Percentiles rank a stretch among this genome's conserved stretches.
phyloP scores from a whole-genome alignment of 2,329 filamentous ascomycete genomes.

The Nannizzia gypsea region DNA sequence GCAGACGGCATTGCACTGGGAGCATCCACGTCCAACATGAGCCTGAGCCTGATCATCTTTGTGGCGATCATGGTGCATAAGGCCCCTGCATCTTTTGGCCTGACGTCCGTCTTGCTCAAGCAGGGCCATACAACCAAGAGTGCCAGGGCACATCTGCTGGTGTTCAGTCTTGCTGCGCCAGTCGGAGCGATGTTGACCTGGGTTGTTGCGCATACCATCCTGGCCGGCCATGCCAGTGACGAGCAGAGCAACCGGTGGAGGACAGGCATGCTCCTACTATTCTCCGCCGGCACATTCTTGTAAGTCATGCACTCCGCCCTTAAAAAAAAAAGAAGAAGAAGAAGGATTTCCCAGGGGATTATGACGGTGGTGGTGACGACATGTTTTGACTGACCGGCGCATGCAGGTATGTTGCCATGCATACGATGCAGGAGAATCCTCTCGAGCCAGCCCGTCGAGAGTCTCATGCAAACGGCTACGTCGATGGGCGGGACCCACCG shows the following conservation, averaged over 20 bases:
- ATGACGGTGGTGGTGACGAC: too few species aligned
- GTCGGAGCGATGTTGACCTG: constrained; percentile 76
- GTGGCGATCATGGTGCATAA: constrained; percentile 96
- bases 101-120: constrained; percentile 81
- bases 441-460: constrained; percentile 23
- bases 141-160: constrained; percentile 69
- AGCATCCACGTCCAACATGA: constrained; percentile 68
- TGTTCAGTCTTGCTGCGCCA: constrained; percentile 87
- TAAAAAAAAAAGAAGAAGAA: too few species aligned
- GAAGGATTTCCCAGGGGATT: too few species aligned
- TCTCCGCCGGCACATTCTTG: constrained; percentile 91
- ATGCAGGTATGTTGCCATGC: constrained; percentile 86
- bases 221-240: constrained; percentile 38
- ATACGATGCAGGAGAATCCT: constrained; percentile 78
- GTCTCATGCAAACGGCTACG: constrained; percentile 31
- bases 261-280: constrained; percentile 86
- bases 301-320: constrained; percentile 37
- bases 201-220: constrained; percentile 61
- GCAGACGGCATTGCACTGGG: constrained; percentile 94
- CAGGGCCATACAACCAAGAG: constrained; percentile 81
- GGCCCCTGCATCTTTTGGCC: constrained; percentile 84
- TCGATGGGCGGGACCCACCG: constrained; percentile 27
- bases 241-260: constrained; percentile 63
- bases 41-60: constrained; percentile 83
- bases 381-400: not conserved